Conservation (phyloP, 257 asterid genomes). For the Handroanthus guayacan region DNA sequence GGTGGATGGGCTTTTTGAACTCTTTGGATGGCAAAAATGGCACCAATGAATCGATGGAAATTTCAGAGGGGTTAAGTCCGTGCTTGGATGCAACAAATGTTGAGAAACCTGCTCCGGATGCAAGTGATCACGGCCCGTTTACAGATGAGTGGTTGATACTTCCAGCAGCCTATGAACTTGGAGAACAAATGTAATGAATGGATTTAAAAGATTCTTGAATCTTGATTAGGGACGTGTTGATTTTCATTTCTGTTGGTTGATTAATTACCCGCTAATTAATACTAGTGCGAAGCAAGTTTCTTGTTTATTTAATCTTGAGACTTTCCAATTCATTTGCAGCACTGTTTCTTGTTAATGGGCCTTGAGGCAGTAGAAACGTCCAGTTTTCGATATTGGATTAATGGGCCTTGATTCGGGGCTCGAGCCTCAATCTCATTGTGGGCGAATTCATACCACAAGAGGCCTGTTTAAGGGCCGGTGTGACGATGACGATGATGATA, state of each 20-base stretch:
- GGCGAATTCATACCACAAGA: background rate
- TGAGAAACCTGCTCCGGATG: slow-evolving; percentile 5
- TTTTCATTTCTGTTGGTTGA: background rate
- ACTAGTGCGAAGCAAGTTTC: background rate
- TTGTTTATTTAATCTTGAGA: background rate
- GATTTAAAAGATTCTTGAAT: background rate
- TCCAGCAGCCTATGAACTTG: slow-evolving; percentile 32
- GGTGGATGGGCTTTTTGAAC: slow-evolving; percentile 54
- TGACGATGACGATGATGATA: too few relatives aligned
- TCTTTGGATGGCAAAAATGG: slow-evolving; percentile 44
- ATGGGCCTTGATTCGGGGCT: background rate
- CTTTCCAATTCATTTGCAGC: too few relatives aligned
- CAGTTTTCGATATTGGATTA: background rate
- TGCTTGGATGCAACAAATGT: slow-evolving; percentile 17
- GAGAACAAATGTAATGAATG: background rate
- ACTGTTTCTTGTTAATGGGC: background rate
- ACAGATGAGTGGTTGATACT: slow-evolving; percentile 45
- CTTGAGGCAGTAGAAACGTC: background rate
- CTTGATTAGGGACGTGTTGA: background rate
- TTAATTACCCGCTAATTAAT: background rate
- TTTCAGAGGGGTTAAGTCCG: slow-evolving; percentile 23
- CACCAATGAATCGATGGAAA: slow-evolving; percentile 14
- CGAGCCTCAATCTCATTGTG: background rate
- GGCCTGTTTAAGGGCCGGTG: background rate
- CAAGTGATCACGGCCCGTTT: slow-evolving; percentile 18